Evolutionary conservation across 495 filamentous ascomycete species (phyloP), one percentile per base, ranked within the genome.

Genomic region (Penicillium arizonense): DNA sequence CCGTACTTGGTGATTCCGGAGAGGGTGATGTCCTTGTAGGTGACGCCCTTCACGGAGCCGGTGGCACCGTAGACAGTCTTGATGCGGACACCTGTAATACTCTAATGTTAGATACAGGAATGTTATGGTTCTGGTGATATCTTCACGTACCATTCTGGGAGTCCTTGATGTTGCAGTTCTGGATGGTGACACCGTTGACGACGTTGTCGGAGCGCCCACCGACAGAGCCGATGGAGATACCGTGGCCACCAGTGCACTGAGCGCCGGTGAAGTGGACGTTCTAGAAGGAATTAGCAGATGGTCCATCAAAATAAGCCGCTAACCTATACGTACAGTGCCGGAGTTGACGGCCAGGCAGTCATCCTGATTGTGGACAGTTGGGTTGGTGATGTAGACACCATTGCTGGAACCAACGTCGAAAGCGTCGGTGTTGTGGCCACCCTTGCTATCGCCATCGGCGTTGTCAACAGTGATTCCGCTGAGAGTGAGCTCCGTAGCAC

Each of bases 361-460:
- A 56, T 86, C 83, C 65, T 87, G 84, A 60, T 81, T 86, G 48
- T 79, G 71, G 2, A 86, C 74, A 24, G 59, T 77, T 12, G 78
- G 69, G 55, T 86, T 83, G 14, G 73, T 70, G 23, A 68, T 70
- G 6, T 70, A 76, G 28, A 30, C 28, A 30, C 28, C 28, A 5
- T 60, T 61, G 21, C 82, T 77, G 47, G 49, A 49, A 18, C 49
- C 52, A 23, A 88, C 70, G 50, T 87, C 85, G 58, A 87, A 88
- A 9, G 73, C 84, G 53, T 87, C 84, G 5, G 85, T 86, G 68
- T 87, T 87, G 57, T 83, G 78, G 11, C 77, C 84, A 14, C 65
- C 64, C 11, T 10, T 10, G 28, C 6, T 10, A 44, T 78, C 65
- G 30, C 76, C 77, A 24, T 64, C 77, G 2, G 61, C 52, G 59